These are phyloP conservation scores for Acanthamoeba sp. DNA, from an alignment of 208 protist species.

Conservation along the genomic window DNA sequence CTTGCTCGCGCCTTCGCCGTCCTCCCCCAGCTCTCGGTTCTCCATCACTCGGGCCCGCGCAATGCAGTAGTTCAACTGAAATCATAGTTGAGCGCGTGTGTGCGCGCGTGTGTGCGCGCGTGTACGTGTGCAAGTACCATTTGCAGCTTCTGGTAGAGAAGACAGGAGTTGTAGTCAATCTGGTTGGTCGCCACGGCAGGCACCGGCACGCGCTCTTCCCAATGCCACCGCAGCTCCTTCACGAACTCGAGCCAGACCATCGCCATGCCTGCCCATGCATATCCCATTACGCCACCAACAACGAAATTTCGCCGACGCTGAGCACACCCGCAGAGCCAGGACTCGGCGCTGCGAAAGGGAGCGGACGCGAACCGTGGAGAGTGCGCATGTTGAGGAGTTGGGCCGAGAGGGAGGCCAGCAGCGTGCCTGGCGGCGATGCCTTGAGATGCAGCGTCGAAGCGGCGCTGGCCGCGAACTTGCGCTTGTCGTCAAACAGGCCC, in stretches of 20 bases:
- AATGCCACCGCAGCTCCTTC: slow-evolving; percentile 34
- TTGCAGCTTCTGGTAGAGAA: slow-evolving; percentile 82
- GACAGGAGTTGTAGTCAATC: slow-evolving; percentile 61
- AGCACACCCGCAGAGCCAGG: background rate
- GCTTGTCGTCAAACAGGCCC: slow-evolving; percentile 21
- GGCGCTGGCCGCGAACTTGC: background rate
- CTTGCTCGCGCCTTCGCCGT: background rate
- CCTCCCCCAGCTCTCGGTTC: background rate
- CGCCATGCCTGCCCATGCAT: background rate
- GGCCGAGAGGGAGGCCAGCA: background rate
- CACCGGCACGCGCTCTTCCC: slow-evolving; percentile 30
- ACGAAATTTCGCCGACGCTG: background rate
- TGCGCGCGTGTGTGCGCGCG: no score
- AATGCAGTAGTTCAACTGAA: slow-evolving; percentile 44
- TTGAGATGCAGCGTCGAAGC: background rate
- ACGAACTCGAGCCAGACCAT: slow-evolving; percentile 56
- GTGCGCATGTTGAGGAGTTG: background rate
- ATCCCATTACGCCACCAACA: no score
- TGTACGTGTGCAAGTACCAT: no score
- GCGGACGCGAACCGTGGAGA: background rate
- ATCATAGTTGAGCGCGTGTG: background rate
- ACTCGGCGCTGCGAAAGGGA: background rate
- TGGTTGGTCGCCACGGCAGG: background rate
- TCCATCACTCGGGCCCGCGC: background rate
- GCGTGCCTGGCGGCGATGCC: background rate